phyloP scores from a whole-genome alignment of 1,139 yeast genomes.

The Blastobotrys elegans region DNA sequence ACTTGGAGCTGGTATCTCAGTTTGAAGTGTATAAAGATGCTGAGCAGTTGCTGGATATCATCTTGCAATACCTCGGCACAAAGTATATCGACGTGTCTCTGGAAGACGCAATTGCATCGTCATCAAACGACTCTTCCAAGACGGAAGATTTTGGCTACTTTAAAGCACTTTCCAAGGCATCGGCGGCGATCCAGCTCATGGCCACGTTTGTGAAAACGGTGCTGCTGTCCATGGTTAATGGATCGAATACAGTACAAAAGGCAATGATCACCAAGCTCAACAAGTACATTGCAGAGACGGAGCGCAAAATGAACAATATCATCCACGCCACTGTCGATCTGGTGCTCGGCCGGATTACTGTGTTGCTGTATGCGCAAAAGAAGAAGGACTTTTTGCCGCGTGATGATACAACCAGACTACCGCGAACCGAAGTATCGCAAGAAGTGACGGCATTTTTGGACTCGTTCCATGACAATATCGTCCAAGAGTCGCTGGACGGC shows the following conservation, averaged over 20 bases:
- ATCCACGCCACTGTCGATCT: slow-evolving; percentile 53
- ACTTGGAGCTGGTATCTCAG: slow-evolving; percentile 65
- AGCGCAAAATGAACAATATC: slow-evolving; percentile 62
- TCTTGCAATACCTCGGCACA: slow-evolving; percentile 66
- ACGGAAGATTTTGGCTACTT: slow-evolving; percentile 44
- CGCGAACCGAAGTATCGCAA: slow-evolving; percentile 52
- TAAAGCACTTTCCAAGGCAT: slow-evolving; percentile 48
- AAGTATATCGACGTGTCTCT: slow-evolving; percentile 70
- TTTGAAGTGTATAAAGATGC: slow-evolving; percentile 59
- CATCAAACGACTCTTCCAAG: slow-evolving; percentile 34
- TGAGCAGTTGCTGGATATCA: slow-evolving; percentile 59
- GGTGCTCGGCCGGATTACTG: slow-evolving; percentile 24
- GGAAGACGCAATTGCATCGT: slow-evolving; percentile 55
- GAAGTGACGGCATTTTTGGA: slow-evolving; percentile 53
- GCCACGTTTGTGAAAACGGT: slow-evolving; percentile 70
- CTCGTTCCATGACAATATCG: slow-evolving; percentile 32
- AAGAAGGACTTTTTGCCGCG: slow-evolving; percentile 52
- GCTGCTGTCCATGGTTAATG: slow-evolving; percentile 65
- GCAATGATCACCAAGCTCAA: slow-evolving; percentile 64
- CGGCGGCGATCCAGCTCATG: slow-evolving; percentile 60
- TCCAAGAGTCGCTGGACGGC: slow-evolving; percentile 42
- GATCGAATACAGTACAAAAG: slow-evolving; percentile 49
- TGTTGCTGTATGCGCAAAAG: slow-evolving; percentile 55
- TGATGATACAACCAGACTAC: slow-evolving; percentile 30
- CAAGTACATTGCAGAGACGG: slow-evolving; percentile 61